Base-by-base conservation (phyloP, 2,329 filamentous ascomycete genomes). In the Bipolaris cookei region DNA sequence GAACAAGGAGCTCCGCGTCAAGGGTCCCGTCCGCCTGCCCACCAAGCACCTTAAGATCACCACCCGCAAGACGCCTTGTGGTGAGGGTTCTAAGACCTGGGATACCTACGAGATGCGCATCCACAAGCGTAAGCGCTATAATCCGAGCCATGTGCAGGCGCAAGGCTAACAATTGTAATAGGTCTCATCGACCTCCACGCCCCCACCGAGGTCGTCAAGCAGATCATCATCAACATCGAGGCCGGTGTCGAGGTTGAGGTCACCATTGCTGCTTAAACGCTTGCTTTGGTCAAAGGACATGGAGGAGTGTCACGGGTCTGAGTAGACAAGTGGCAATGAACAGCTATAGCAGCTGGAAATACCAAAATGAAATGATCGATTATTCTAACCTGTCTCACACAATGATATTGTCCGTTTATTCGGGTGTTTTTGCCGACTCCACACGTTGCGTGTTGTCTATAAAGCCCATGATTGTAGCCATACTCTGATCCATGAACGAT, bases 21-120 rank as follows among this genome's bases (percentile, higher is more conserved):
- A 98, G 90, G 94, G 95, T 78, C 92, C 94, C 79, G 94, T 98
- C 82, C 92, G 94, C 78, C 90, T 97, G 76, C 92, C 95, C 76
- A 97, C 93, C 85, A 97, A 97, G 90, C 91, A 88, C 80, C 88
- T 98, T 77, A 92, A 95, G 87, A 88, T 97, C 86, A 92, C 91
- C 80, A 97, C 95, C 86, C 90, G 95, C 79, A 99, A 99, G 90
- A 98, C 95, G 69, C 95, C 95, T 81, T 95, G 91, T 84, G 95
- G 95, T 90, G 95, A 99, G 88, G 95, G 95, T 84, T 96, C 90
- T 83, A 99, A 99, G 92, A 99, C 95, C 79, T 99, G 95, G 95
- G 95, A 98, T 81, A 89, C 86, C 82, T 99, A 86, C 83, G 94
- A 99, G 90, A 96, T 99, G 92, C 90, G 94, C 84, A 96, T 97